These are phyloP conservation scores for Sporobolomyces phaffii DNA, from an alignment of 768 basidiomycete genomes.

Conservation along the genomic window DNA sequence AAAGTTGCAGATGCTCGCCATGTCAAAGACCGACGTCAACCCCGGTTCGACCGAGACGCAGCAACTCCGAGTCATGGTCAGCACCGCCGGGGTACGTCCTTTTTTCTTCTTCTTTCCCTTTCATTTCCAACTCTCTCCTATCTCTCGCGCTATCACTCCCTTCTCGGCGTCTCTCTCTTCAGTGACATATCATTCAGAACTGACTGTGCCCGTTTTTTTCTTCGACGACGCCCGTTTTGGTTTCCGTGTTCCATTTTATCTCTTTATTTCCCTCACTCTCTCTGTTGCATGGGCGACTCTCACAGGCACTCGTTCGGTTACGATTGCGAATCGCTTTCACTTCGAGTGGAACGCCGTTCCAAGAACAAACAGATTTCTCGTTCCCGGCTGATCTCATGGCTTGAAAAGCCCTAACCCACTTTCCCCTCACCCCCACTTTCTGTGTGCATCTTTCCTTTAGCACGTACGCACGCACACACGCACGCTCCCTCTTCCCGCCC, in stretches of 20 bases:
- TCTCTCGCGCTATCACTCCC: too few relatives aligned
- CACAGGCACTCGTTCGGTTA: slow-evolving; percentile 72
- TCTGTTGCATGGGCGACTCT: background rate
- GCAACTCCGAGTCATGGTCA: slow-evolving; percentile 73
- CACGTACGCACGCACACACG: too few relatives aligned
- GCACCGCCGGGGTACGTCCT: slow-evolving; percentile 60
- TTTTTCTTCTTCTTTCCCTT: background rate
- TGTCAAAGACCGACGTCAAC: slow-evolving; percentile 74
- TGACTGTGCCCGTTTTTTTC: too few relatives aligned
- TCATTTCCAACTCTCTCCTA: too few relatives aligned
- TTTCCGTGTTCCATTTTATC: too few relatives aligned
- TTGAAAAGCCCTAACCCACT: background rate
- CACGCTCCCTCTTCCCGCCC: too few relatives aligned
- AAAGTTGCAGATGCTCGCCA: slow-evolving; percentile 96
- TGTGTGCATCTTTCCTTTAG: background rate
- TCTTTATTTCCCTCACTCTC: too few relatives aligned
- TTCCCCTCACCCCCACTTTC: background rate
- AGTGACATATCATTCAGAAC: too few relatives aligned
- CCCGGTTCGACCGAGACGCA: slow-evolving; percentile 84
- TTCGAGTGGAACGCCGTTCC: slow-evolving; percentile 62
- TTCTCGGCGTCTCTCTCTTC: too few relatives aligned
- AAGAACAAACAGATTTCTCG: slow-evolving; percentile 91
- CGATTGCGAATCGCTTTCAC: slow-evolving; percentile 75
- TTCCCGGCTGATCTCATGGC: slow-evolving; percentile 39
- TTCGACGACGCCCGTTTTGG: too few relatives aligned